phyloP scores from a whole-genome alignment of 176 grass and related monocot genomes.

The Aechmea fasciata region DNA sequence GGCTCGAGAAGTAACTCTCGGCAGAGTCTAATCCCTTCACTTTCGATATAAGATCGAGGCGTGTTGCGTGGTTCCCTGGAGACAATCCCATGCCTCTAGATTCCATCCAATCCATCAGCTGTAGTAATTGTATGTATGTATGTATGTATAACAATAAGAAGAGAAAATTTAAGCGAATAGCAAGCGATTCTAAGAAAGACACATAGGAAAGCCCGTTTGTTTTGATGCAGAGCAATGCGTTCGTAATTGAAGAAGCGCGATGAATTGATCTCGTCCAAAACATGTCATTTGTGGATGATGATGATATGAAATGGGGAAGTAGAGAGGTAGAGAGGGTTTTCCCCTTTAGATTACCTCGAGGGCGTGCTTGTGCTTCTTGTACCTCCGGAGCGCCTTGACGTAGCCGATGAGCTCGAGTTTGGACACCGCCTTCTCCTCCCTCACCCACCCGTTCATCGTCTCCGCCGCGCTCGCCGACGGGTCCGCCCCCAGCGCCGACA shows the following conservation, averaged over 20 bases:
- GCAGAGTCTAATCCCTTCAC: constrained; percentile 2
- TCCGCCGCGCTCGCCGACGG: background rate
- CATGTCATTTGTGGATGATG: too few relatives aligned
- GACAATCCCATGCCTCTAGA: constrained; percentile 6
- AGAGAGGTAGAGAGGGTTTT: too few relatives aligned
- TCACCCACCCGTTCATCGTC: background rate
- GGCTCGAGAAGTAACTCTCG: constrained; percentile 7
- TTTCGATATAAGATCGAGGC: constrained; percentile 14
- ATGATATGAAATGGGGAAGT: too few relatives aligned
- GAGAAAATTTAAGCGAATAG: too few relatives aligned
- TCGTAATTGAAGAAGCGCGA: too few relatives aligned
- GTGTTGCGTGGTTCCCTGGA: background rate
- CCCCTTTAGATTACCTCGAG: background rate
- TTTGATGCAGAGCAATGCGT: too few relatives aligned
- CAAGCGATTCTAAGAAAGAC: too few relatives aligned
- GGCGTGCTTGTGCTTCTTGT: constrained; percentile 3
- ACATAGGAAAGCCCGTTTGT: too few relatives aligned
- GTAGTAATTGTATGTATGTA: background rate
- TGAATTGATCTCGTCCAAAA: too few relatives aligned
- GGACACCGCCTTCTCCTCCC: background rate
- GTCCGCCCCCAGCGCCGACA: background rate
- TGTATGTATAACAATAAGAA: background rate
- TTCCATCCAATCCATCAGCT: constrained; percentile 19
- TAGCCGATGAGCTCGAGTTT: background rate
- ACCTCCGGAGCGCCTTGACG: background rate